Conservation (phyloP, 345 rosid genomes). For the Gossypium arboreum region DNA sequence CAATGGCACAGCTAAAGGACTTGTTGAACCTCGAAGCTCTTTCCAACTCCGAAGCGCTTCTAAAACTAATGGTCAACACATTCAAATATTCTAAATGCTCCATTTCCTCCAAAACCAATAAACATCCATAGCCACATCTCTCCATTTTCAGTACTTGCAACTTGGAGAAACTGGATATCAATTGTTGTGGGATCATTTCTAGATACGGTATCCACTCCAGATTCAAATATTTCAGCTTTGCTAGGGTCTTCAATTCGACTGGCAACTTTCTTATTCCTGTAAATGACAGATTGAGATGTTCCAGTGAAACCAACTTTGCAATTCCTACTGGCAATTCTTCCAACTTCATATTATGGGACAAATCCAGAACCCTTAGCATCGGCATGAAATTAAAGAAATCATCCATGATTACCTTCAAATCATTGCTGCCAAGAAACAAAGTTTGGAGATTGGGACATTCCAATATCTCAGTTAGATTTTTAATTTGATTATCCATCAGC, state of each 20-base stretch:
- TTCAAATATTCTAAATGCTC: background rate
- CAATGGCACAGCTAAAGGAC: background rate
- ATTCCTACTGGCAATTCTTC: background rate
- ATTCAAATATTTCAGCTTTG: background rate
- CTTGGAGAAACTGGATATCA: background rate
- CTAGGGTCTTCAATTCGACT: background rate
- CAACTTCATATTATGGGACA: fast-evolving
- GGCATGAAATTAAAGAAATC: background rate
- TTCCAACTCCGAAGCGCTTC: background rate
- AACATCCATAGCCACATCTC: background rate
- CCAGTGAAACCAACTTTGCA: background rate
- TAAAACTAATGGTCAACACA: background rate
- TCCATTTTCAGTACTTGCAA: background rate
- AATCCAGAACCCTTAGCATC: background rate
- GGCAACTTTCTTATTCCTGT: background rate
- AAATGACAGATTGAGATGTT: background rate
- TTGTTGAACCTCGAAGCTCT: background rate
- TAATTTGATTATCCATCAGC: background rate
- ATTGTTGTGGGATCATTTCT: background rate
- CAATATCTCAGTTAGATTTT: background rate
- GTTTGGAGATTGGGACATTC: background rate
- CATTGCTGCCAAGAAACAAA: background rate
- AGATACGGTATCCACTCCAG: fast-evolving
- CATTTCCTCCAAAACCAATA: background rate
- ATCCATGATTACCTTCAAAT: background rate